These are phyloP conservation scores for Macroventuria anomochaeta DNA, from an alignment of 2,329 filamentous ascomycete genomes.

Conservation along the genomic window DNA sequence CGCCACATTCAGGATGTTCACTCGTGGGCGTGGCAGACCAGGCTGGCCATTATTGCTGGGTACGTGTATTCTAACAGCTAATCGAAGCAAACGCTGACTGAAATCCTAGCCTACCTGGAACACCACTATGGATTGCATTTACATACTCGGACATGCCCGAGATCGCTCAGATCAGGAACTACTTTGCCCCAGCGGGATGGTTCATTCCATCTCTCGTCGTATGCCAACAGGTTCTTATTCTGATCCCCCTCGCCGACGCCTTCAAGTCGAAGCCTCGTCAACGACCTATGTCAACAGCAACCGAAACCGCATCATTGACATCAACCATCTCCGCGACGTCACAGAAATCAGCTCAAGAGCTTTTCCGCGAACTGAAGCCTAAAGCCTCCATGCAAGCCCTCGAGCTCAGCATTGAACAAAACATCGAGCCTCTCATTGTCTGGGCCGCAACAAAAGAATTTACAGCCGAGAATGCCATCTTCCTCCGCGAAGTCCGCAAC, in stretches of 20 bases:
- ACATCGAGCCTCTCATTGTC: slow-evolving; percentile 45
- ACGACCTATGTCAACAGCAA: slow-evolving; percentile 26
- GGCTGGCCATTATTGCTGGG: slow-evolving; percentile 48
- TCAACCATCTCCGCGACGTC: slow-evolving; percentile 31
- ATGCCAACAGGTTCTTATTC: slow-evolving; percentile 47
- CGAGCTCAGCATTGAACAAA: slow-evolving; percentile 44
- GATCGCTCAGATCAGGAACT: slow-evolving; percentile 37
- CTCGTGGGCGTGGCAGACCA: slow-evolving; percentile 50
- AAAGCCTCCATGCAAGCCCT: slow-evolving; percentile 48
- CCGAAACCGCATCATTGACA: slow-evolving; percentile 37
- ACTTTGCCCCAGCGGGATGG: slow-evolving; percentile 46
- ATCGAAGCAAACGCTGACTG: slow-evolving; percentile 26
- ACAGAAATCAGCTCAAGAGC: slow-evolving; percentile 29
- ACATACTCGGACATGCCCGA: slow-evolving; percentile 38
- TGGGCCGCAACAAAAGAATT: slow-evolving; percentile 48
- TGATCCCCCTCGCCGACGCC: slow-evolving; percentile 45
- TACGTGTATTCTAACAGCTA: slow-evolving; percentile 18
- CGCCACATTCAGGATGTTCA: slow-evolving; percentile 47
- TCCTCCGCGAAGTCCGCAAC: slow-evolving; percentile 49
- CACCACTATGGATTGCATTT: slow-evolving; percentile 48
- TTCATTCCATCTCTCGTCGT: slow-evolving; percentile 47
- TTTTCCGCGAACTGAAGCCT: slow-evolving; percentile 40
- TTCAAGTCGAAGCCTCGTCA: slow-evolving; percentile 29
- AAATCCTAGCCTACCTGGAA: slow-evolving; percentile 41
- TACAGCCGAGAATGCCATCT: slow-evolving; percentile 49